These are phyloP conservation scores for Torrubiella hemipterigena DNA, from an alignment of 2,329 filamentous ascomycete species.

Conservation along the genomic window DNA sequence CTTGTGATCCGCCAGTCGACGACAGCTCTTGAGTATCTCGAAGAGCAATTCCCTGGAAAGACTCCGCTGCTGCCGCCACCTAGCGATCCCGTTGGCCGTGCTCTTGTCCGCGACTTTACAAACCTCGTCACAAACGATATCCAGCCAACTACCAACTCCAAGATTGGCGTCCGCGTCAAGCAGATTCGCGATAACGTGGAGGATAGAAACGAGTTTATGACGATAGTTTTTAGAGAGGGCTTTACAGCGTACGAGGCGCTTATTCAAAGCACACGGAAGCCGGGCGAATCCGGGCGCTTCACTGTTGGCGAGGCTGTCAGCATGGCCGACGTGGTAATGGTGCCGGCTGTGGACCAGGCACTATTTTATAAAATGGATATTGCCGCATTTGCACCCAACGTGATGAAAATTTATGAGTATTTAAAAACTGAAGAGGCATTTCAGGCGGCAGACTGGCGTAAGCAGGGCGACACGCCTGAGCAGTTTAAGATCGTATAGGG, in stretches of 20 bases:
- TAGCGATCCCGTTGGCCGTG: not conserved
- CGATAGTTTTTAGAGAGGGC: conserved; percentile 1
- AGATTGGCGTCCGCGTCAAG: conserved; percentile 2
- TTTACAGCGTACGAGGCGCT: conserved; percentile 4
- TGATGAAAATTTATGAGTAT: conserved; percentile 2
- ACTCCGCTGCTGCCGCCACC: not conserved
- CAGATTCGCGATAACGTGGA: not conserved
- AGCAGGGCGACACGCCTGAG: conserved; percentile 7
- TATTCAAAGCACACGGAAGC: not conserved
- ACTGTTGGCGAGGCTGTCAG: conserved; percentile 3
- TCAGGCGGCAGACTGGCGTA: conserved; percentile 7
- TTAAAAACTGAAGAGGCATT: conserved; percentile 3
- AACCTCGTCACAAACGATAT: not conserved
- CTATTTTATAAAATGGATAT: conserved; percentile 4
- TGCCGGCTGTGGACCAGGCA: conserved; percentile 4
- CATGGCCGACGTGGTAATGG: conserved; percentile 3
- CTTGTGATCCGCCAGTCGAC: not conserved
- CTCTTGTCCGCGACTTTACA: not conserved
- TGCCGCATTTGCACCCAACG: conserved; percentile 1
- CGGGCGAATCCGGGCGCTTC: not conserved
- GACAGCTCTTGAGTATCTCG: not conserved
- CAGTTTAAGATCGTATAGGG: too few relatives aligned
- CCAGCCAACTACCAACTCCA: conserved; percentile 2
- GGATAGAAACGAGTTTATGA: not conserved
- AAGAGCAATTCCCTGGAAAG: not conserved